Evolutionary conservation across 371 early-diverging fungal species (phyloP).

Genomic region (Syncephalastrum sp.): DNA sequence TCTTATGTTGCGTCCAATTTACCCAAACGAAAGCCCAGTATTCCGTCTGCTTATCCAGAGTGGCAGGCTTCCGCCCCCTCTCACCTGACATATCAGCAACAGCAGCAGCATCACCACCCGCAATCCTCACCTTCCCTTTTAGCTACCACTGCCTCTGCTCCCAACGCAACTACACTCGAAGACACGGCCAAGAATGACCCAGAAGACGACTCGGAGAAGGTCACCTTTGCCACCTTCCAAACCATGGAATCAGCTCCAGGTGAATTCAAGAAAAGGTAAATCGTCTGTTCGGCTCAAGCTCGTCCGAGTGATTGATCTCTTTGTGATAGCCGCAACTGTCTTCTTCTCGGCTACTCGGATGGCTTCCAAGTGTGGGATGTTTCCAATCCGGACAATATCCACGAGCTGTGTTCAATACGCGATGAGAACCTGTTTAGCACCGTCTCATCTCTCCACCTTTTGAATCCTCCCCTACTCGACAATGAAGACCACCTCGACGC

Average conservation of each 20-base stretch:
- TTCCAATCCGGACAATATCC: conserved; percentile 66
- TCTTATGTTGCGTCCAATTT: conserved; percentile 55
- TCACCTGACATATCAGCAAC: conserved; percentile 25
- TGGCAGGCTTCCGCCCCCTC: conserved; percentile 18
- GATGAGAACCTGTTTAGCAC: conserved; percentile 44
- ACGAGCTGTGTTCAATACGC: conserved; percentile 70
- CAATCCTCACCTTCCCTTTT: conserved; percentile 11
- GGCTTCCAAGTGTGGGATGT: conserved; percentile 87
- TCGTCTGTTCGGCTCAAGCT: neutral
- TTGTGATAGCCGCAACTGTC: conserved; percentile 40
- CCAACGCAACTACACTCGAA: conserved; percentile 4
- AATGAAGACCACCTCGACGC: conserved; percentile 21
- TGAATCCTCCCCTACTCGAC: conserved; percentile 17
- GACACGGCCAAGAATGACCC: conserved; percentile 14
- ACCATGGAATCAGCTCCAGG: conserved; percentile 17
- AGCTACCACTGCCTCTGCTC: conserved; percentile 8
- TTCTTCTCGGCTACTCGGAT: conserved; percentile 73
- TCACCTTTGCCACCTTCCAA: conserved; percentile 37
- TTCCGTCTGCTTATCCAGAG: conserved; percentile 41
- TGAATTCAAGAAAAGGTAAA: conserved; percentile 2
- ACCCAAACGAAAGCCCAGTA: conserved; percentile 38
- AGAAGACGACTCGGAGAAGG: conserved; percentile 25
- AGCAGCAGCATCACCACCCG: conserved; percentile 16
- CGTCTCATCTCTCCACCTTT: conserved; percentile 51
- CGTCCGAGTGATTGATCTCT: neutral